phyloP scores from a whole-genome alignment of 2,329 filamentous ascomycete species.

The Botryotinia globosa region DNA sequence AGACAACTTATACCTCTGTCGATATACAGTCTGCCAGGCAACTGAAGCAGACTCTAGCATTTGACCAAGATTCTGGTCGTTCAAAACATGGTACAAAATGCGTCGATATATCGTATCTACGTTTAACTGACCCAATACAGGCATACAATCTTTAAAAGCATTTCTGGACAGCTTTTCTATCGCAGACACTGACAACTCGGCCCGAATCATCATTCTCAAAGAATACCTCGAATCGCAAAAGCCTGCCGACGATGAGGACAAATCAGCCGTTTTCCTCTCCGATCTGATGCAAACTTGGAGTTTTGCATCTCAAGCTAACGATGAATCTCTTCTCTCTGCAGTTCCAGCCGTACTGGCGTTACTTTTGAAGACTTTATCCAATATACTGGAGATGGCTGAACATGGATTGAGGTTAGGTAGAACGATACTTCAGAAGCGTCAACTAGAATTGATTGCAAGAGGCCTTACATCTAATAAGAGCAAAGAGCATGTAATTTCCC shows the following conservation, averaged over 20 bases:
- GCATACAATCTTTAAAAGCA: slow-evolving; percentile 65
- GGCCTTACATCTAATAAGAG: slow-evolving; percentile 76
- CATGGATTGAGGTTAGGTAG: slow-evolving; percentile 77
- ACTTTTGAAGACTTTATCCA: slow-evolving; percentile 74
- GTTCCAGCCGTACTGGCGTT: slow-evolving; percentile 79
- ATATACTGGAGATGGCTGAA: slow-evolving; percentile 68
- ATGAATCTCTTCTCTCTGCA: slow-evolving; percentile 77
- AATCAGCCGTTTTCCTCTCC: slow-evolving; percentile 62
- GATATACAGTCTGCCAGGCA: slow-evolving; percentile 64
- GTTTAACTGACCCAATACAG: slow-evolving; percentile 41
- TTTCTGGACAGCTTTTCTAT: slow-evolving; percentile 66
- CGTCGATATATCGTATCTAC: not conserved
- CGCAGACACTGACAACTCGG: slow-evolving; percentile 48
- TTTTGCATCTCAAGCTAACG: slow-evolving; percentile 74
- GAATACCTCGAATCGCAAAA: slow-evolving; percentile 63
- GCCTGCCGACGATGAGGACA: slow-evolving; percentile 50
- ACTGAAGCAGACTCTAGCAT: slow-evolving; percentile 64
- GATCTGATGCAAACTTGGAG: slow-evolving; percentile 89
- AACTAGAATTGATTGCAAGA: slow-evolving; percentile 75
- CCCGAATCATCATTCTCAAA: slow-evolving; percentile 58
- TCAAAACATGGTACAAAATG: slow-evolving; percentile 59
- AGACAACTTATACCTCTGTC: slow-evolving; percentile 42
- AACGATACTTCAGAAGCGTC: slow-evolving; percentile 74
- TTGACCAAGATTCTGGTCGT: slow-evolving; percentile 66
- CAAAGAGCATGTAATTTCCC: slow-evolving; percentile 86